phyloP scores from a whole-genome alignment of 345 rosid species.

The Gossypium arboreum region DNA sequence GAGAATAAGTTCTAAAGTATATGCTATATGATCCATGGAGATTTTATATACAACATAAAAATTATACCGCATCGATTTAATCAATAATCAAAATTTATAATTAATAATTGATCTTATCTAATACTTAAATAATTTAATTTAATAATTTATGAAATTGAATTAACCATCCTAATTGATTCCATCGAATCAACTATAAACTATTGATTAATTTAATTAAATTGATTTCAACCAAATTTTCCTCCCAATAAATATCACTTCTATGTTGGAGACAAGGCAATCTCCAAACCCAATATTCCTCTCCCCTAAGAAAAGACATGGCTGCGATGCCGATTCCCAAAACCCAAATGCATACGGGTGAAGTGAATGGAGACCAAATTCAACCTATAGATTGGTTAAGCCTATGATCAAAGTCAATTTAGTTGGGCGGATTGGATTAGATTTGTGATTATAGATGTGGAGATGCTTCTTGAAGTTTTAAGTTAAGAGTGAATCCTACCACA shows the following conservation, averaged over 20 bases:
- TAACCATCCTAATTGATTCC: too few species aligned
- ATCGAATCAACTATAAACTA: too few species aligned
- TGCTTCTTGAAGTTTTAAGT: not conserved
- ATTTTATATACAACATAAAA: not conserved
- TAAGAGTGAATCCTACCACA: too few species aligned
- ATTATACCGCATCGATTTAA: not conserved
- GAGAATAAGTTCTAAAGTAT: slow-evolving; percentile 5
- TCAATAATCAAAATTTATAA: too few species aligned
- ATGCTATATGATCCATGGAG: slow-evolving; percentile 1
- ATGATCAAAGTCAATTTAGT: not conserved
- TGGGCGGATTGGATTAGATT: not conserved
- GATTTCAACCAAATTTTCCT: too few species aligned
- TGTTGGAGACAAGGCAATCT: slow-evolving; percentile 13
- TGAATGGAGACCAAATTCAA: not conserved
- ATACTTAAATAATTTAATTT: too few species aligned
- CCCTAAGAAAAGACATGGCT: not conserved
- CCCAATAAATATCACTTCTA: not conserved
- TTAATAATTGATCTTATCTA: too few species aligned
- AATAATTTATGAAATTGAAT: too few species aligned
- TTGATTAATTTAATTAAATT: too few species aligned
- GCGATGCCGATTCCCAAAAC: slow-evolving; percentile 3
- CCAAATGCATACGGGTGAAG: not conserved
- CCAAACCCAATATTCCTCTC: not conserved
- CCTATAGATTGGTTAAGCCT: not conserved
- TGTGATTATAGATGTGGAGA: not conserved